Evolutionary conservation across 345 rosid genomes (phyloP), one percentile per base, ranked within the genome.

Genomic region (Excoecaria agallocha): DNA sequence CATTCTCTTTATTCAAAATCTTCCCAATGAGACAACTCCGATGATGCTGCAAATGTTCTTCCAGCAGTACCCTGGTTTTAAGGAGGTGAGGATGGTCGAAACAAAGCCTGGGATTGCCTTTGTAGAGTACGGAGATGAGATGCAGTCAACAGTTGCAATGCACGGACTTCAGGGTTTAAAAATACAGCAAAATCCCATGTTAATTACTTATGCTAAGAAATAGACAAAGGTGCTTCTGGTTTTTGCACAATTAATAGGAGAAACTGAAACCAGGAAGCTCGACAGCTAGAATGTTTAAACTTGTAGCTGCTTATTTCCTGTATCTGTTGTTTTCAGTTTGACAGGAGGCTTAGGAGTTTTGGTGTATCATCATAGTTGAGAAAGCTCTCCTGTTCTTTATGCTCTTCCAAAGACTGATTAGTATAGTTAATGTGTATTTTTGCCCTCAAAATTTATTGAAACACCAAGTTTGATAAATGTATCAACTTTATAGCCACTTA

Each of bases 21-120:
- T 95, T 77, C 93, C 99, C 10, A 89, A 88, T 54, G 98, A 93
- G 61, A 85, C 96, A 1, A 86, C 97, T 24, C 87, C 98, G 0
- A 84, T 90, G 94, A 80, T 84, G 88, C 80, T 95, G 76, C 98
- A 95, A 82, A 85, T 81, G 89, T 74, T 93, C 30, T 95, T 95
- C 85, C 78, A 70, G 73, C 96, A 87, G 68, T 91, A 90, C 75
- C 73, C 79, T 8, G 97, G 97, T 60, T 91, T 95, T 66, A 95
- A 95, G 87, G 99, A 95, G 86, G 96, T 93, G 30, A 88, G 98
- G 82, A 95, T 91, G 97, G 85, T 95, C 71, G 99, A 93, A 80
- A 78, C 99, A 57, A 95, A 95, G 81, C 99, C 99, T 0, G 98
- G 99, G 39, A 95, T 95, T 11, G 99, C 99, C 81, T 95, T 95